Evolutionary conservation across 2,329 filamentous ascomycete genomes (phyloP).

Genomic region (Madurella fahalii): DNA sequence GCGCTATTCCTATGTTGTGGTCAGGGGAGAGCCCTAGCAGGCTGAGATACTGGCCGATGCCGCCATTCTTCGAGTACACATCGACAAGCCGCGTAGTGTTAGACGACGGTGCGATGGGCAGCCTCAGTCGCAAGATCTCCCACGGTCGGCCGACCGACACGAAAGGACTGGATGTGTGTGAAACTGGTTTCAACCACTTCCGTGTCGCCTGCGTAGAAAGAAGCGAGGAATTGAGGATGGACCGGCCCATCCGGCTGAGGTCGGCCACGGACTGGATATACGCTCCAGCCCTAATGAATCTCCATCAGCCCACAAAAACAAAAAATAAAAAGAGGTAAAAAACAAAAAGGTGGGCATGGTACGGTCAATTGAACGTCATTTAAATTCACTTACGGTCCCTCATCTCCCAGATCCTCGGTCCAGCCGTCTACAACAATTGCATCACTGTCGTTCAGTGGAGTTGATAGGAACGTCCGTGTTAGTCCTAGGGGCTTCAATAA

Average conservation of each 20-base stretch:
- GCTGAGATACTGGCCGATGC: slow-evolving; percentile 21
- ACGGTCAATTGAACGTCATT: too few relatives aligned
- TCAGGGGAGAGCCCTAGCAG: slow-evolving; percentile 20
- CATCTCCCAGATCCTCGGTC: slow-evolving; percentile 25
- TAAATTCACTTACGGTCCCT: slow-evolving; percentile 16
- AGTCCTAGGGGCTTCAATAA: slow-evolving; percentile 31
- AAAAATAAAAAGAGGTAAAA: neutral
- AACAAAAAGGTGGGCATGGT: slow-evolving; percentile 15
- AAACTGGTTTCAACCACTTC: slow-evolving; percentile 37
- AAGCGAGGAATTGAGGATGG: slow-evolving; percentile 29
- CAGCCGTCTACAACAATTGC: slow-evolving; percentile 25
- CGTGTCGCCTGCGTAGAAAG: slow-evolving; percentile 33
- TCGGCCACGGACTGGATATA: slow-evolving; percentile 12
- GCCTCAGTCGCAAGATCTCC: slow-evolving; percentile 33
- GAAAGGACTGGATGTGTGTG: slow-evolving; percentile 33
- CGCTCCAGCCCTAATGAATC: slow-evolving; percentile 32
- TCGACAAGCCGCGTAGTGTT: slow-evolving; percentile 26
- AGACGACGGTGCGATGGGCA: slow-evolving; percentile 21
- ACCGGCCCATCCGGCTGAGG: slow-evolving; percentile 18
- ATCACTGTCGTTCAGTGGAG: slow-evolving; percentile 16
- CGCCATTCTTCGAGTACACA: slow-evolving; percentile 22
- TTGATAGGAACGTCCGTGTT: slow-evolving; percentile 24
- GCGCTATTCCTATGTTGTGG: slow-evolving; percentile 22
- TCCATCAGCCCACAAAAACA: neutral
- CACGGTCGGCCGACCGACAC: slow-evolving; percentile 40